These are phyloP conservation scores for Kodamaea restingae DNA, from an alignment of 805 yeast species.

Conservation along the genomic window DNA sequence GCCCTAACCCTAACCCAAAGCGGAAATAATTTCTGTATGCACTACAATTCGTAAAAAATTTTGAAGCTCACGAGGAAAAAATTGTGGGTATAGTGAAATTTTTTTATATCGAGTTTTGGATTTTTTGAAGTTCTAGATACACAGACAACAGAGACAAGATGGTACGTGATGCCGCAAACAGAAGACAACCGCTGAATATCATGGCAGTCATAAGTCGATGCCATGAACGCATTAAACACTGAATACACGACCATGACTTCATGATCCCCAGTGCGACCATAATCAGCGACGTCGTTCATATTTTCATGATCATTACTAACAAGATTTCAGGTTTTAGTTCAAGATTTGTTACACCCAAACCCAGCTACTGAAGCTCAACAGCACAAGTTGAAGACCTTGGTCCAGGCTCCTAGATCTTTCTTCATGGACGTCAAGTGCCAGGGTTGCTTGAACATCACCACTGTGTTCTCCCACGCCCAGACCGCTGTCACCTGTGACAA, in stretches of 20 bases:
- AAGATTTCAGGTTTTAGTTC: conserved; percentile 80
- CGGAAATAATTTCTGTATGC: not conserved
- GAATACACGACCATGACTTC: not conserved
- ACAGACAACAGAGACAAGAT: conserved; percentile 14
- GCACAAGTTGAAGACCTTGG: conserved; percentile 97
- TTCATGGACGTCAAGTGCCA: conserved; percentile 99
- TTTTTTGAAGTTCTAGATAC: conserved; percentile 5
- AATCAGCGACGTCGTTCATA: no score
- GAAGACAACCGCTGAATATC: not conserved
- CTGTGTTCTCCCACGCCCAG: conserved; percentile 99
- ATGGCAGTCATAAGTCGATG: no score
- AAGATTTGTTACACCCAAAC: conserved; percentile 97
- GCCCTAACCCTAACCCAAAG: conserved; percentile 7
- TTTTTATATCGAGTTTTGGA: conserved; percentile 8
- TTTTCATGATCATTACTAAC: conserved; percentile 10
- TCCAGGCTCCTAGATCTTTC: conserved; percentile 96
- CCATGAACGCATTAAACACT: no score
- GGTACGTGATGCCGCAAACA: conserved; percentile 12
- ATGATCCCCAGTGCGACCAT: no score
- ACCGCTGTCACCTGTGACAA: conserved; percentile 99
- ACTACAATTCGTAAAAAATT: not conserved
- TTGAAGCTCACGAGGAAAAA: conserved; percentile 7
- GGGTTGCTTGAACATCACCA: conserved; percentile 98
- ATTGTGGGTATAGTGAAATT: conserved; percentile 7
- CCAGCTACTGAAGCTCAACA: conserved; percentile 94